A percentile compares a stretch with the other conserved stretches of the same genome.
phyloP scores from a whole-genome alignment of 2,329 filamentous ascomycete genomes.

The Penicillium sp. region DNA sequence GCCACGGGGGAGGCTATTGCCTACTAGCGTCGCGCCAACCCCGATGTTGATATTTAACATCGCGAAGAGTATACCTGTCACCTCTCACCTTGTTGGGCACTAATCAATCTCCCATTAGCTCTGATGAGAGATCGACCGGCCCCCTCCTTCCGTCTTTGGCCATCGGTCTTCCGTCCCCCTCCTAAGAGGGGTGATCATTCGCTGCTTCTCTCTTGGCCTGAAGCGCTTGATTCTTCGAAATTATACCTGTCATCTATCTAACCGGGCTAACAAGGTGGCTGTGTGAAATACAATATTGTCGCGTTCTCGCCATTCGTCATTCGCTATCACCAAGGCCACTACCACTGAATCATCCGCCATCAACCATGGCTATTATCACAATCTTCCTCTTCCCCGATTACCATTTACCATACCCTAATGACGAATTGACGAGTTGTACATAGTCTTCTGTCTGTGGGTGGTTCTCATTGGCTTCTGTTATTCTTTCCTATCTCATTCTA shows the following conservation, averaged over 20 bases:
- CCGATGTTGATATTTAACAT: conserved; percentile 14
- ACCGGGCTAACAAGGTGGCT: not conserved
- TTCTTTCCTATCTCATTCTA: not conserved
- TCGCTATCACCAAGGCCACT: not conserved
- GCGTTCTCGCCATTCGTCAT: not conserved
- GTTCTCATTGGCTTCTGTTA: not conserved
- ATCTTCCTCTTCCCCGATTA: not conserved
- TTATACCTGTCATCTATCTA: not conserved
- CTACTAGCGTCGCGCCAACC: conserved; percentile 25
- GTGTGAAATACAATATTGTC: not conserved
- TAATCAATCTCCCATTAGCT: not conserved
- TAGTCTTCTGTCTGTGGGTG: not conserved
- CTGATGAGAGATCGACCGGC: not conserved
- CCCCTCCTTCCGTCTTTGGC: not conserved
- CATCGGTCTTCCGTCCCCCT: not conserved
- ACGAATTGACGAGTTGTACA: conserved; percentile 7
- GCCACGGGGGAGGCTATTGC: conserved; percentile 25
- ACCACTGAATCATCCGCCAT: not conserved
- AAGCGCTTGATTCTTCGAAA: not conserved
- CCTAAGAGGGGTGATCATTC: not conserved
- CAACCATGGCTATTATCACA: not conserved
- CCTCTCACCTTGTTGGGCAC: not conserved
- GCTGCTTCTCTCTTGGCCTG: not conserved
- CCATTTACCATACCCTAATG: not conserved
- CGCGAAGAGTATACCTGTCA: not conserved